Evolutionary conservation across 306 rosid genomes (phyloP).

Genomic region (Betula pendula): DNA sequence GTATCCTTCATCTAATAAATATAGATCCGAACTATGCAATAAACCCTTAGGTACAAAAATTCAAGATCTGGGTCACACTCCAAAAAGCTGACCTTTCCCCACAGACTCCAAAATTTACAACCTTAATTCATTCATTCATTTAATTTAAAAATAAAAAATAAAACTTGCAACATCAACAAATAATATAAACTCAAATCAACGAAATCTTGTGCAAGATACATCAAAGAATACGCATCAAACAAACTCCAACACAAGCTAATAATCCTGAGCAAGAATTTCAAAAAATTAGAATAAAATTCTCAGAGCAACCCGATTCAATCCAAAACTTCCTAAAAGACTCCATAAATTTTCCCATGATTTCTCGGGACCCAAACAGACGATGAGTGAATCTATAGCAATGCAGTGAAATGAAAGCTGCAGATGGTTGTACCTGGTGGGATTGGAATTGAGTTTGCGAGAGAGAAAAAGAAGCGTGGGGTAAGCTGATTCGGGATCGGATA

Average conservation of each 20-base stretch:
- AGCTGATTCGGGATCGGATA: constrained; percentile 14
- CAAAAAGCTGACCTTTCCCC: neutral
- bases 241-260: neutral
- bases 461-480: neutral
- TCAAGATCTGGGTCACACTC: neutral
- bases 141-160: neutral
- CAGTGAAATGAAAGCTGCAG: neutral
- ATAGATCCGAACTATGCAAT: neutral
- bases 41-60: neutral
- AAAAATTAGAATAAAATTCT: neutral
- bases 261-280: neutral
- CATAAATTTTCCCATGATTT: neutral
- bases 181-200: neutral
- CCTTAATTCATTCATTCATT: neutral
- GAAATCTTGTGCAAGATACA: neutral
- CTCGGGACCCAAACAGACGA: neutral
- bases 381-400: neutral
- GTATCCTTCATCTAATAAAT: neutral
- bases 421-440: constrained; percentile 16
- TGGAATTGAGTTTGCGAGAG: constrained; percentile 14
- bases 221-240: neutral
- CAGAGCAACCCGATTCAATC: constrained; percentile 1
- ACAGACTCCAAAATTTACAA: neutral
- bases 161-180: neutral
- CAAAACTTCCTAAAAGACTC: neutral